Evolutionary conservation across 2,329 filamentous ascomycete genomes (phyloP).

Genomic region (Ophiostoma sp.): DNA sequence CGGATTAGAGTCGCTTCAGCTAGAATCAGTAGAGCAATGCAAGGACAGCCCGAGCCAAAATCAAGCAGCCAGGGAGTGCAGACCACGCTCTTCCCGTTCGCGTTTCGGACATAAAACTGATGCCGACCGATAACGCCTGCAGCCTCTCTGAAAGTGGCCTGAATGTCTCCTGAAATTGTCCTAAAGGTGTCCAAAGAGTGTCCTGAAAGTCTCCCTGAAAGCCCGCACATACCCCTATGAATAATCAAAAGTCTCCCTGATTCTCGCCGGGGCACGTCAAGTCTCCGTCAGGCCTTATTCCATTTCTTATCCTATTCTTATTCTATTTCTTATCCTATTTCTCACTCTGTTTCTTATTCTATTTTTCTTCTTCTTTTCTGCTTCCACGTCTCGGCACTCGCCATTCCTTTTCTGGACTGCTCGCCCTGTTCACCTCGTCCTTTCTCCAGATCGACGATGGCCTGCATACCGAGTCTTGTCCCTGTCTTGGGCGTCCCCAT

Average conservation of each 20-base stretch:
- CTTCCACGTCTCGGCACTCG: slow-evolving; percentile 8
- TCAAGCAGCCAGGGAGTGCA: not conserved
- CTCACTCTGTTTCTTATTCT: not conserved
- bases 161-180: not conserved
- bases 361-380: not conserved
- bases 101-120: slow-evolving; percentile 23
- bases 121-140: slow-evolving; percentile 19
- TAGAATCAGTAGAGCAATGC: no score
- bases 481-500: not conserved
- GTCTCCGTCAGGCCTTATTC: not conserved
- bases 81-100: slow-evolving; percentile 12
- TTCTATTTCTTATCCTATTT: not conserved
- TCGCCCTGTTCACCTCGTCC: not conserved
- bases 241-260: not conserved
- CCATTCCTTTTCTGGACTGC: not conserved
- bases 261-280: not conserved
- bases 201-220: not conserved
- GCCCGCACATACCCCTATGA: not conserved
- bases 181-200: not conserved
- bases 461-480: no score
- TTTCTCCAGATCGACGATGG: no score
- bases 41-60: no score
- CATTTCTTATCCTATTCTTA: not conserved
- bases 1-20: no score
- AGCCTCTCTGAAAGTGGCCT: no score